phyloP scores from a whole-genome alignment of 2,329 filamentous ascomycete genomes.

The Neofusicoccum umdonicola region DNA sequence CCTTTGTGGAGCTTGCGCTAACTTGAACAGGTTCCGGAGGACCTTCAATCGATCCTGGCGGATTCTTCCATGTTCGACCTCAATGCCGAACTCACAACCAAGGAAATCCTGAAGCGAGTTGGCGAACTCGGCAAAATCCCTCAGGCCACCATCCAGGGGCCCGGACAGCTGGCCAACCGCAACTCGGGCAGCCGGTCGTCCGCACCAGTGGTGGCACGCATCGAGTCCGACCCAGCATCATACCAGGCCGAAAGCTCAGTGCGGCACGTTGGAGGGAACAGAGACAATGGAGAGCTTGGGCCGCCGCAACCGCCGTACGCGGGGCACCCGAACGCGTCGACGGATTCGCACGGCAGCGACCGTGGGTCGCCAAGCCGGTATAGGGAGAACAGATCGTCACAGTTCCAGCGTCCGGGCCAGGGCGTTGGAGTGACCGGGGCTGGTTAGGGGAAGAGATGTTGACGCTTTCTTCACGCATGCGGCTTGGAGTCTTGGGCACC shows the following conservation, averaged over 20 bases:
- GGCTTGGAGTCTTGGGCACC: slow-evolving; percentile 13
- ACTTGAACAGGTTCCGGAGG: slow-evolving; percentile 75
- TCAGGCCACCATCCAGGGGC: slow-evolving; percentile 51
- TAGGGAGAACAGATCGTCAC: slow-evolving; percentile 33
- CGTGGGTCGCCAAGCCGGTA: slow-evolving; percentile 36
- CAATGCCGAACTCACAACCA: slow-evolving; percentile 85
- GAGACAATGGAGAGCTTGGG: slow-evolving; percentile 27
- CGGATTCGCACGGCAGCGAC: slow-evolving; percentile 28
- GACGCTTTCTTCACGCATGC: slow-evolving; percentile 5
- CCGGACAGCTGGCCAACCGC: slow-evolving; percentile 56
- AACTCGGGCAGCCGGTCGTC: slow-evolving; percentile 51
- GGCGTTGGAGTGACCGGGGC: slow-evolving; percentile 23
- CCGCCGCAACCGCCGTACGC: slow-evolving; percentile 35
- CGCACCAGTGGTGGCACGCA: slow-evolving; percentile 61
- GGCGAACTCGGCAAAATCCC: slow-evolving; percentile 72
- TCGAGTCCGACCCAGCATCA: slow-evolving; percentile 83
- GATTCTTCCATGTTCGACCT: slow-evolving; percentile 80
- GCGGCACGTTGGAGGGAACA: slow-evolving; percentile 60
- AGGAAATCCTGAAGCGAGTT: slow-evolving; percentile 93
- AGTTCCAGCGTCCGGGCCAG: slow-evolving; percentile 33
- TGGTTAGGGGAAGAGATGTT: neutral
- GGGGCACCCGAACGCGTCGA: slow-evolving; percentile 30
- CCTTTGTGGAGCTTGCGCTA: slow-evolving; percentile 21
- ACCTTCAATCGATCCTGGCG: slow-evolving; percentile 80
- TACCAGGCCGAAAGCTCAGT: slow-evolving; percentile 84